A percentile compares a stretch with the other conserved stretches of the same genome.
Evolutionary conservation across 495 filamentous ascomycete genomes (phyloP).

Genomic region (Penicillium daleae): DNA sequence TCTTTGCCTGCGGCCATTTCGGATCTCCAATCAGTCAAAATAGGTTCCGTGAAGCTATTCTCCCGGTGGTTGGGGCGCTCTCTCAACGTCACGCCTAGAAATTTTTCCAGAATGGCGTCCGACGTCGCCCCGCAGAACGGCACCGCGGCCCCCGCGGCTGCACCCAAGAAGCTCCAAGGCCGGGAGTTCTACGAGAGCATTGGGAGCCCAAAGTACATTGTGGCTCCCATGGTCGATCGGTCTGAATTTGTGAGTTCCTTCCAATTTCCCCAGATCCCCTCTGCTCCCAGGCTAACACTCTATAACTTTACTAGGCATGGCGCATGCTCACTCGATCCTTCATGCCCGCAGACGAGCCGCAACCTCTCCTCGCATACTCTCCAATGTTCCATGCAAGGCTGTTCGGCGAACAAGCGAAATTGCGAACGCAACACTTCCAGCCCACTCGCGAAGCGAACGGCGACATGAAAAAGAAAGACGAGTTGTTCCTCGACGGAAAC

Average conservation of each 20-base stretch:
- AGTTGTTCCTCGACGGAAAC: constrained; percentile 81
- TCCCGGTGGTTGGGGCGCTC: constrained; percentile 38
- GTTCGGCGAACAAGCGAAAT: constrained; percentile 73
- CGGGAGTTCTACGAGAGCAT: constrained; percentile 92
- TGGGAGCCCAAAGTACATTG: constrained; percentile 83
- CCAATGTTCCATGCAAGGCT: constrained; percentile 94
- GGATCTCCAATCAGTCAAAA: constrained; percentile 28
- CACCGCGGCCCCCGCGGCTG: constrained; percentile 24
- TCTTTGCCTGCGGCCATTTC: constrained; percentile 6
- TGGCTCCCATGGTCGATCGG: constrained; percentile 98
- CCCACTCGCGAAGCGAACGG: constrained; percentile 55
- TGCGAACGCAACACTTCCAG: constrained; percentile 78
- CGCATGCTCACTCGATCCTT: constrained; percentile 92
- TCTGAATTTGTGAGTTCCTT: constrained; percentile 82
- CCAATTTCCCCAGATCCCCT: background rate
- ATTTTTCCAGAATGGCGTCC: constrained; percentile 35
- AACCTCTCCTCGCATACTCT: constrained; percentile 76
- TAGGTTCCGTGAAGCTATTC: constrained; percentile 36
- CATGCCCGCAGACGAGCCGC: constrained; percentile 63
- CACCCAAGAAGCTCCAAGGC: constrained; percentile 68
- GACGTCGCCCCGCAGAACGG: constrained; percentile 25
- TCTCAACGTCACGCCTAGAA: constrained; percentile 12
- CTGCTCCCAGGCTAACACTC: background rate
- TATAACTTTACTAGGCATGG: constrained; percentile 69
- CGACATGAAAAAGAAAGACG: constrained; percentile 23